These are phyloP conservation scores for Phaffia tasmanica DNA, from an alignment of 768 basidiomycete genomes.

Conservation along the genomic window DNA sequence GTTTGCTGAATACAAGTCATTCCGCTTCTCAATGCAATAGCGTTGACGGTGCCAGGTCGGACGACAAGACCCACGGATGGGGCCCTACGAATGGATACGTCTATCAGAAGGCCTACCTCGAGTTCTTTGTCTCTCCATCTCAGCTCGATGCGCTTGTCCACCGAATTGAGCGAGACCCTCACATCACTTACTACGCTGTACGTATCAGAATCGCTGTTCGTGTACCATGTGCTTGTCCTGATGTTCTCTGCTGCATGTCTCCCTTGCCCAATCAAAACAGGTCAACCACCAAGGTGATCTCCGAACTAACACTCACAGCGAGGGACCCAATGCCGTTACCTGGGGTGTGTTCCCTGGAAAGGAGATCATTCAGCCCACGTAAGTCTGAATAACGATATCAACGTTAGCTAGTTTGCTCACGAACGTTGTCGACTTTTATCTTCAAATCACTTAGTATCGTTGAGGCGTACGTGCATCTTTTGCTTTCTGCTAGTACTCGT, in stretches of 20 bases:
- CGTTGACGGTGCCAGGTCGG: conserved; percentile 75
- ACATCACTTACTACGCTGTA: conserved; percentile 87
- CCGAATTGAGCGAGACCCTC: conserved; percentile 72
- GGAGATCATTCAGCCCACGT: conserved; percentile 85
- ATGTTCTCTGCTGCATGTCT: conserved; percentile 68
- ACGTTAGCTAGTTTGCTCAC: too few relatives aligned
- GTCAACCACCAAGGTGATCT: conserved; percentile 94
- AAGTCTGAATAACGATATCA: too few relatives aligned
- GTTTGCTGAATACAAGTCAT: background rate
- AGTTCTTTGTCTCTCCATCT: conserved; percentile 77
- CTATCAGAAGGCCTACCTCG: conserved; percentile 96
- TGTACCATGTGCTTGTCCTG: too few relatives aligned
- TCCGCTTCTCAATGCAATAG: background rate
- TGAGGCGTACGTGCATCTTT: conserved; percentile 74
- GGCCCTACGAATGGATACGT: conserved; percentile 87
- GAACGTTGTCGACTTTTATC: too few relatives aligned
- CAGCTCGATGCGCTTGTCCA: conserved; percentile 61
- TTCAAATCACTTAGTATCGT: conserved; percentile 47
- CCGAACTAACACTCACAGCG: conserved; percentile 84
- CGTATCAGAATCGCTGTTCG: background rate
- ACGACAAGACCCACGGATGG: conserved; percentile 82
- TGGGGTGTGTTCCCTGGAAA: conserved; percentile 98
- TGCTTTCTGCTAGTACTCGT: conserved; percentile 85
- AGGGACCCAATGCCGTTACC: conserved; percentile 95
- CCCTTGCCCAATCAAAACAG: conserved; percentile 83